A percentile compares a stretch with the other conserved stretches of the same genome.
Conservation (phyloP, 202 grass and related monocot species). For the Eragrostis tef region DNA sequence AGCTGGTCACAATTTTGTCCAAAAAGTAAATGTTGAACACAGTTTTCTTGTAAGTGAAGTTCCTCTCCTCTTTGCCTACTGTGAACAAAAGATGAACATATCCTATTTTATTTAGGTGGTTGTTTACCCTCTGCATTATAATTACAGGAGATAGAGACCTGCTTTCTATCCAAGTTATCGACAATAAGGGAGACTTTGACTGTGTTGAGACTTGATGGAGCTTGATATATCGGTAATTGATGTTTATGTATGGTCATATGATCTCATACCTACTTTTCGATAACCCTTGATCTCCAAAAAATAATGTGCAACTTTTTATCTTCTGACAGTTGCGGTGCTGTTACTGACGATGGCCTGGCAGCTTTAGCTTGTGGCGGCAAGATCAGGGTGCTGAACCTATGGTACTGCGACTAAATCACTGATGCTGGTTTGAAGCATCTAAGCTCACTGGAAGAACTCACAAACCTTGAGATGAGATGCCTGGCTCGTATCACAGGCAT, state of each 20-base stretch:
- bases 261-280: conserved; percentile 1
- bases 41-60: conserved; percentile 66
- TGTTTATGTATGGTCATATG: neutral
- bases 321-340: conserved; percentile 58
- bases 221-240: conserved; percentile 90
- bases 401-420: conserved; percentile 83
- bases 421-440: conserved; percentile 80
- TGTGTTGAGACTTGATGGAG: conserved; percentile 78
- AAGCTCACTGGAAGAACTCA: conserved; percentile 67
- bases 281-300: neutral
- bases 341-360: conserved; percentile 82
- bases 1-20: conserved; percentile 62
- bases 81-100: neutral
- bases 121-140: conserved; percentile 35
- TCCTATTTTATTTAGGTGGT: neutral
- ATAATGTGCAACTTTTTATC: neutral
- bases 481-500: conserved; percentile 67
- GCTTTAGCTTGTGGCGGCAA: conserved; percentile 72
- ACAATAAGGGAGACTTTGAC: conserved; percentile 60
- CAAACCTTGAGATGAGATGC: conserved; percentile 79
- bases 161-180: conserved; percentile 68
- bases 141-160: conserved; percentile 66
- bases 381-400: conserved; percentile 77
- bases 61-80: neutral
- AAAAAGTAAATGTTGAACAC: conserved; percentile 70